These are phyloP conservation scores for Barbarea vulgaris DNA, from an alignment of 345 rosid species.

Conservation along the genomic window DNA sequence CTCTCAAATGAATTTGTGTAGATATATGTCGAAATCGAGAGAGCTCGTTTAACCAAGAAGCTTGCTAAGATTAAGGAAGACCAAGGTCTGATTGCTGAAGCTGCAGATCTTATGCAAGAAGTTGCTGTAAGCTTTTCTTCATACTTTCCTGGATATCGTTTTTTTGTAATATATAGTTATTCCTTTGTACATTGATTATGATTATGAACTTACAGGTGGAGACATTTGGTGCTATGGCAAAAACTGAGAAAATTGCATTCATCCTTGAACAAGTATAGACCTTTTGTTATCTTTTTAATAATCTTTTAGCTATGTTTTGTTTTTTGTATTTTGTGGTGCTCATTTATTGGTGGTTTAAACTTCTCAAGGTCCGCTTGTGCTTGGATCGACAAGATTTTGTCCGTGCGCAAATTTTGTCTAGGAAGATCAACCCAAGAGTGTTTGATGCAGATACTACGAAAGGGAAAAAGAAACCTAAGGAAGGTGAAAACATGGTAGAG, in stretches of 20 bases:
- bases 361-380: conserved; percentile 78
- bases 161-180: neutral
- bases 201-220: conserved; percentile 62
- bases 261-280: conserved; percentile 83
- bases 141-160: neutral
- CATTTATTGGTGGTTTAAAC: conserved; percentile 10
- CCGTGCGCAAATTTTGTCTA: conserved; percentile 87
- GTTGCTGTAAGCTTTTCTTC: conserved; percentile 69
- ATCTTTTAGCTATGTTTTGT: neutral
- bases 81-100: conserved; percentile 86
- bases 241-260: conserved; percentile 93
- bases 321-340: neutral
- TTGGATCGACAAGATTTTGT: conserved; percentile 87
- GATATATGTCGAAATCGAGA: conserved; percentile 94
- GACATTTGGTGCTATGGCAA: conserved; percentile 98
- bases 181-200: neutral
- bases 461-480: conserved; percentile 85
- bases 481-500: conserved; percentile 77
- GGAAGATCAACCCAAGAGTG: conserved; percentile 84
- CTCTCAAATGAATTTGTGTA: conserved; percentile 25
- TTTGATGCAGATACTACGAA: conserved; percentile 70
- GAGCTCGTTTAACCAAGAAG: conserved; percentile 86
- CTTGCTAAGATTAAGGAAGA: conserved; percentile 93
- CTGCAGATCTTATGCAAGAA: conserved; percentile 99
- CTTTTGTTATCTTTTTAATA: neutral